phyloP scores from a whole-genome alignment of 306 rosid species.

The Casuarina equisetifolia region DNA sequence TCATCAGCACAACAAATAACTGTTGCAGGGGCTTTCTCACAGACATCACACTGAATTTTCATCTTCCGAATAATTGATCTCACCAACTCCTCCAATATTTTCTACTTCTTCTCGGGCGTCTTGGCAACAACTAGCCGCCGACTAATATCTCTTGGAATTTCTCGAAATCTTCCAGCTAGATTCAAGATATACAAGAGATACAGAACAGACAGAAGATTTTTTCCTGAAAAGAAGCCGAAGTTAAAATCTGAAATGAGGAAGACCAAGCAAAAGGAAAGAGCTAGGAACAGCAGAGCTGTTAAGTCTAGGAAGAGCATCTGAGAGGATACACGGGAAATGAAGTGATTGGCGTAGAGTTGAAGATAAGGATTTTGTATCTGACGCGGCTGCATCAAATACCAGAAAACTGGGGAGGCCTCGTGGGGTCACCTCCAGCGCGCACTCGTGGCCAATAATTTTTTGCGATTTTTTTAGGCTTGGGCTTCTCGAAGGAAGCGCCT shows the following conservation, averaged over 20 bases:
- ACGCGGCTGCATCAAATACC: conserved; percentile 8
- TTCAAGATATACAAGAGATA: background rate
- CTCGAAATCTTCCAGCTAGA: background rate
- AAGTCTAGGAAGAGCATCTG: background rate
- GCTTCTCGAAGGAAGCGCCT: too few relatives aligned
- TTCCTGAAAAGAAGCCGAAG: background rate
- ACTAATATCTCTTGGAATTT: background rate
- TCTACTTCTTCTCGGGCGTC: background rate
- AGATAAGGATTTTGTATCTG: conserved; percentile 39
- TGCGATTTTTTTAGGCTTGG: conserved; percentile 27
- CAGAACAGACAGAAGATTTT: background rate
- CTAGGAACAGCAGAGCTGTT: background rate
- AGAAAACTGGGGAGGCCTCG: background rate
- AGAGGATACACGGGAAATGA: conserved; percentile 15
- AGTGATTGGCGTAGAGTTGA: conserved; percentile 36
- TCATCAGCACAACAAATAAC: conserved; percentile 97
- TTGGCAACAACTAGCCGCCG: background rate
- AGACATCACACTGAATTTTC: conserved; percentile 98
- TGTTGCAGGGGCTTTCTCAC: conserved; percentile 92
- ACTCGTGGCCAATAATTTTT: conserved; percentile 21
- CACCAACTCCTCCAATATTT: background rate
- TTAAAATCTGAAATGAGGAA: background rate
- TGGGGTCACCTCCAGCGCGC: conserved; percentile 19
- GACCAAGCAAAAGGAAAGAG: background rate
- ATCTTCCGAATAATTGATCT: conserved; percentile 27